Evolutionary conservation across 78 protist species (phyloP), one percentile per base, ranked within the genome.

Genomic region (Dictyostelium citrinum): DNA sequence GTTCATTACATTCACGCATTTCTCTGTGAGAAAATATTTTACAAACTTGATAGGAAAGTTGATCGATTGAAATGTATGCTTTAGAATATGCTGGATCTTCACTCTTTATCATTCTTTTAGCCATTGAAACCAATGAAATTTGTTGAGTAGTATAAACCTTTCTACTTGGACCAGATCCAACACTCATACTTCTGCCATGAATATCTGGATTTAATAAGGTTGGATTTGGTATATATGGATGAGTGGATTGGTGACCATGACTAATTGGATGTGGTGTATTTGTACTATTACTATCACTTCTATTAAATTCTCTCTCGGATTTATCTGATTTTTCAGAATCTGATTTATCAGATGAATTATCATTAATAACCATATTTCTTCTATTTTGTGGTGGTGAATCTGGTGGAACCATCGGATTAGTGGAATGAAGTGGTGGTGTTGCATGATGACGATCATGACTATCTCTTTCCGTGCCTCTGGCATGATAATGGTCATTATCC

Each of bases 1-100:
- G 90, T 64, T 84, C 85, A 12, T 90, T 83, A 72, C 95, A 91
- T 29, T 91, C 95, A 27, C 91, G 71, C 95, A 91, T 78, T 67
- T 91, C 95, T 27, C 91, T 71, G 8, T 91, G 95, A 3, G 95
- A 91, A 14, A 81, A 91, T 14, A 83, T 78, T 67, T 91, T 83
- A 43, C 84, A 61, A 49, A 91, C 74, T 83, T 91, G 90, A 51
- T 76, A 83, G 6, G 91, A 81, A 20, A 91, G 61, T 51, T 81
- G 91, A 29, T 91, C 90, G 51, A 82, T 64, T 11, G 85, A 91
- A 24, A 91, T 76, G 39, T 78, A 88, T 2, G 93, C 93, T 49
- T 88, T 88, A 12, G 85, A 37, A 12, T 88, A 88, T 16, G 93
- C 93, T 3, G 93, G 93, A 60, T 91, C 95, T 14, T 84, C 91